phyloP scores from a whole-genome alignment of 352 stramenopile species.

The Phytopythium delawarense region DNA sequence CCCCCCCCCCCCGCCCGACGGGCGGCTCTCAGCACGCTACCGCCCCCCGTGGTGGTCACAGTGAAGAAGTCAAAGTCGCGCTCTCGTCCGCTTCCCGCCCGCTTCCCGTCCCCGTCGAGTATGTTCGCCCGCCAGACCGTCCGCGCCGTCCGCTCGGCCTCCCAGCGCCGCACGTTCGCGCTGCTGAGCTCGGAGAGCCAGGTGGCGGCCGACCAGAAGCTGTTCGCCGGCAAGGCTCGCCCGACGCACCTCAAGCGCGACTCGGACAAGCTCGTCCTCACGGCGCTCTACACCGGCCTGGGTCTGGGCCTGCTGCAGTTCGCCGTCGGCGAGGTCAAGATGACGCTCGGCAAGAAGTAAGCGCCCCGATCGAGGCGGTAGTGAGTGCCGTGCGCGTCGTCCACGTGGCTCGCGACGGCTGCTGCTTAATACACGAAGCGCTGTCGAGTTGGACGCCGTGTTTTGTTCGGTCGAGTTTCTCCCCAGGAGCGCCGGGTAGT shows the following conservation, averaged over 20 bases:
- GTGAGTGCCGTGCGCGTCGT: neutral
- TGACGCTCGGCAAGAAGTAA: constrained; percentile 62
- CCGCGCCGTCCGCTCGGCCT: constrained; percentile 21
- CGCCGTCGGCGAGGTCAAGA: constrained; percentile 60
- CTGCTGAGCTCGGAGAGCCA: constrained; percentile 72
- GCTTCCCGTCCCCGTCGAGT: neutral
- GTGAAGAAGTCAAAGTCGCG: neutral
- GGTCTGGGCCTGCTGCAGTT: constrained; percentile 56
- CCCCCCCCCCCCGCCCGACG: too few species aligned
- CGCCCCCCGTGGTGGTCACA: too few species aligned
- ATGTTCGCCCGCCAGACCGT: constrained; percentile 60
- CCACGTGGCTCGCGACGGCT: too few species aligned
- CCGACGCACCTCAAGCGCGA: constrained; percentile 64
- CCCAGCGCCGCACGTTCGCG: constrained; percentile 45
- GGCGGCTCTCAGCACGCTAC: neutral
- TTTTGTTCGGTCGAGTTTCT: neutral
- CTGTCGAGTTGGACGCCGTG: neutral
- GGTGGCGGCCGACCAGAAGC: constrained; percentile 54
- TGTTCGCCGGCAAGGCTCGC: constrained; percentile 56
- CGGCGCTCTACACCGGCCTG: constrained; percentile 33
- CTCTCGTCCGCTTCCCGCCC: neutral
- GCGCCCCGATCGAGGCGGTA: neutral
- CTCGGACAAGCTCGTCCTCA: constrained; percentile 44
- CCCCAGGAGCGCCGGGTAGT: too few species aligned
- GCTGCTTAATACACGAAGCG: neutral